Evolutionary conservation across 2,329 filamentous ascomycete species (phyloP), one percentile per base, ranked within the genome.

Genomic region (Sordariomycetes sp.): DNA sequence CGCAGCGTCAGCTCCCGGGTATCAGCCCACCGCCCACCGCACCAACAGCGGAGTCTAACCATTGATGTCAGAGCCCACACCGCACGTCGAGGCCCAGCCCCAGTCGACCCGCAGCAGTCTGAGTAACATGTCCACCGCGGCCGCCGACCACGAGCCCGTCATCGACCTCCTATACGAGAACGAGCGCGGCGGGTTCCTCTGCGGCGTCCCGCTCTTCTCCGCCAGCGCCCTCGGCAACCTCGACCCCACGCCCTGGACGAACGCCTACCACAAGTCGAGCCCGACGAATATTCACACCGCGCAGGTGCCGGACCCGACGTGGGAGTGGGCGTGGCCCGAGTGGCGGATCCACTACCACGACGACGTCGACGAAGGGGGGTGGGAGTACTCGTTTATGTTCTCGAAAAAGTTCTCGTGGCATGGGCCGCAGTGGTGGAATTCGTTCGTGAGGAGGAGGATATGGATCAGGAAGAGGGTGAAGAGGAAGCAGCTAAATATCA

Each of bases 81-180:
- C 54, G 17, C 22, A 15, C 54, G 42, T 20, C 24, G 42, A 51
- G 25, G n/a, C 20, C 15, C 32, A 28, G 6, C 28, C 28, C n/a
- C n/a, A n/a, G 17, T 25, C 42, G 5, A 35, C 39, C 22, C 45
- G 54, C n/a, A 35, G 51, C 10, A 56, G 24, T 10, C 28, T 56
- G 17, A 50, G 39, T 6, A 56, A 51, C 20, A 22, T 36, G n/a
- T 42, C 54, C 20, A 56, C 62, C 45, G 60, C 60, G 58, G 57
- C 54, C 20, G 50, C 62, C 45, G 60, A 60, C 58, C 57, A 64
- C 36, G 67, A 84, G 61, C 75, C 76, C 2, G 85, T 81, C 32
- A 83, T 97, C 60, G 94, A 99, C 61, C 81, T 97, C 5, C 76
- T 99, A 0, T 97, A 95, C 70, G 94, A 99, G 69, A 99, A 99